Evolutionary conservation across 257 asterid genomes (phyloP).

Genomic region (Eucommia ulmoides): DNA sequence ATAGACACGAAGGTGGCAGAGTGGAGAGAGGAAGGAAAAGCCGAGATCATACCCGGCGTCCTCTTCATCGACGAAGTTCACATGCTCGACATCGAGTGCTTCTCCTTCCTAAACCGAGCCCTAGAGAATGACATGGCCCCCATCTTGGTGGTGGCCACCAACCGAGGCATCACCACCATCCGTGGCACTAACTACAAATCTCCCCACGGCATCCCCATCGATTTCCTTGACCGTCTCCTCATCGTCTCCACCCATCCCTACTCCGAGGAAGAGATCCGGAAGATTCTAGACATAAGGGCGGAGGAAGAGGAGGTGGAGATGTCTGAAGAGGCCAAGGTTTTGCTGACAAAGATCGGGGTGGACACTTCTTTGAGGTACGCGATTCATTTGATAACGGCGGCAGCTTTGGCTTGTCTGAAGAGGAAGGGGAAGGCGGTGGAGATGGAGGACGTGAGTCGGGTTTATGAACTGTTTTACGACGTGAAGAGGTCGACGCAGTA

Average conservation of each 20-base stretch:
- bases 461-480: constrained; percentile 73
- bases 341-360: constrained; percentile 77
- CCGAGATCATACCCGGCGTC: constrained; percentile 91
- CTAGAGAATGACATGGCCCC: constrained; percentile 97
- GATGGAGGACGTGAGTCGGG: constrained; percentile 77
- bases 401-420: constrained; percentile 73
- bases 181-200: constrained; percentile 85
- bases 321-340: constrained; percentile 71
- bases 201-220: constrained; percentile 83
- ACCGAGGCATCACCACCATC: constrained; percentile 82
- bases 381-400: constrained; percentile 65
- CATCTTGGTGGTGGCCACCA: constrained; percentile 85
- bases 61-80: constrained; percentile 97
- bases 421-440: constrained; percentile 72
- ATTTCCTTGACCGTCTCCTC: constrained; percentile 91
- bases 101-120: constrained; percentile 91
- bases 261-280: constrained; percentile 64
- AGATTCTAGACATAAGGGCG: constrained; percentile 72
- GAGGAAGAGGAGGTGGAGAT: constrained; percentile 88
- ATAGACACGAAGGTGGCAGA: constrained; percentile 96
- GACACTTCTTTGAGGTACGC: constrained; percentile 81
- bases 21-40: constrained; percentile 99
- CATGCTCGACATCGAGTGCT: constrained; percentile 97
- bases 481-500: constrained; percentile 83
- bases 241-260: constrained; percentile 90